Evolutionary conservation across 345 rosid genomes (phyloP).

Genomic region (Psidium friedrichsthalianum): DNA sequence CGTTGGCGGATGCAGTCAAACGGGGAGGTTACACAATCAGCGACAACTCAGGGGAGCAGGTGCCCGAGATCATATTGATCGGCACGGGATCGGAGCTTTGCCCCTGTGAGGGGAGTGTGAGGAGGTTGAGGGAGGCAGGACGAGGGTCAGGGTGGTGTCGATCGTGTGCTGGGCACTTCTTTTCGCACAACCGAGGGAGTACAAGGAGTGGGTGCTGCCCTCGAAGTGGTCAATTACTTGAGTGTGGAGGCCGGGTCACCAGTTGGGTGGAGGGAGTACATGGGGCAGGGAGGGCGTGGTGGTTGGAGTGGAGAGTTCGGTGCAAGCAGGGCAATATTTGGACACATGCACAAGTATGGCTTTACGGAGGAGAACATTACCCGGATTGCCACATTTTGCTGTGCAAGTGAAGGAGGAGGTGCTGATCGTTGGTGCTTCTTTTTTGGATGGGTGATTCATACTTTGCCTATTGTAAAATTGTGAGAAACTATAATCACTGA

Average conservation of each 20-base stretch:
- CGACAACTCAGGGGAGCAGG: slow-evolving; percentile 8
- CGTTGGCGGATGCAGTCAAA: slow-evolving; percentile 2
- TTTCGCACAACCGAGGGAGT: slow-evolving; percentile 14
- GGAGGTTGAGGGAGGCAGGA: slow-evolving; percentile 16
- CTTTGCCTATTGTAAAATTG: background rate
- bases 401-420: background rate
- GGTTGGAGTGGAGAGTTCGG: too few relatives aligned
- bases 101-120: slow-evolving; percentile 5
- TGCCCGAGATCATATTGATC: slow-evolving; percentile 19
- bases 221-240: slow-evolving; percentile 2
- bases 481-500: background rate
- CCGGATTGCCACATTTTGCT: slow-evolving; percentile 6
- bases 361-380: slow-evolving; percentile 15
- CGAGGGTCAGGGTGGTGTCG: slow-evolving; percentile 23
- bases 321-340: slow-evolving; percentile 16
- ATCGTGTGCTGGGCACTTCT: slow-evolving; percentile 21
- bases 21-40: slow-evolving; percentile 20
- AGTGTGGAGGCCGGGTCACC: slow-evolving; percentile 25
- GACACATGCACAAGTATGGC: slow-evolving; percentile 21
- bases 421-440: background rate
- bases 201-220: slow-evolving; percentile 17
- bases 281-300: background rate
- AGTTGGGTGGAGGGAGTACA: slow-evolving; percentile 20
- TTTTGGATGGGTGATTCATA: background rate
- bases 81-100: slow-evolving; percentile 25